Conservation (phyloP, 305 asterid species). For the Fraxinus velutina region DNA sequence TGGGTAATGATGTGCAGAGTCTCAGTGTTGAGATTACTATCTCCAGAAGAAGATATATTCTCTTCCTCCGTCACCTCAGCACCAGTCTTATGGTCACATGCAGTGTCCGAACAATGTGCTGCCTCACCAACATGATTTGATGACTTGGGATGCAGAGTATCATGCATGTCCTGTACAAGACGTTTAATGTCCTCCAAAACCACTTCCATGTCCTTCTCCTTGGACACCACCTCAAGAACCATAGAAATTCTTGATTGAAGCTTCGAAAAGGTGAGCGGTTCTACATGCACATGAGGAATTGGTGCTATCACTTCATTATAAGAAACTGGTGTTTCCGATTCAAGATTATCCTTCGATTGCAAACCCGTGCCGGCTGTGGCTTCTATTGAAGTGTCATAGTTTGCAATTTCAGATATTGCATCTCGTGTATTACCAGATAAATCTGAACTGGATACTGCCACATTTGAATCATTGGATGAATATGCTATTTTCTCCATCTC, state of each 20-base stretch:
- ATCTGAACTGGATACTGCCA: constrained; percentile 35
- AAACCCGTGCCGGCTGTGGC: constrained; percentile 23
- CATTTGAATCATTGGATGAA: constrained; percentile 42
- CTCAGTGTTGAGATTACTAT: constrained; percentile 25
- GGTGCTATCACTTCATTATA: not conserved
- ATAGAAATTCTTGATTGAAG: constrained; percentile 57
- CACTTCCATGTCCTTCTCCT: constrained; percentile 53
- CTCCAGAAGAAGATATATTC: constrained; percentile 27
- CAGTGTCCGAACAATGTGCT: constrained; percentile 28
- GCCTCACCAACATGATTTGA: constrained; percentile 30
- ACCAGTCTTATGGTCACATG: constrained; percentile 24
- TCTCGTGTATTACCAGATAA: constrained; percentile 29
- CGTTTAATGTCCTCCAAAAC: constrained; percentile 49
- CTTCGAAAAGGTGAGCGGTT: constrained; percentile 39
- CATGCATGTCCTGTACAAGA: constrained; percentile 59
- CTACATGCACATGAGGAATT: constrained; percentile 28
- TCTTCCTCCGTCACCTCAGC: constrained; percentile 28
- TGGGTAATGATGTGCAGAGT: constrained; percentile 28
- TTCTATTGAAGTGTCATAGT: constrained; percentile 31
- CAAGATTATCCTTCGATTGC: constrained; percentile 26
- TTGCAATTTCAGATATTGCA: constrained; percentile 33
- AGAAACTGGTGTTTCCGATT: constrained; percentile 16
- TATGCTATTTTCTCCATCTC: constrained; percentile 93
- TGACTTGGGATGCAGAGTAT: constrained; percentile 34
- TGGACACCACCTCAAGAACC: constrained; percentile 54